Conservation (phyloP, 805 yeast species). For the Starmera quercuum region DNA sequence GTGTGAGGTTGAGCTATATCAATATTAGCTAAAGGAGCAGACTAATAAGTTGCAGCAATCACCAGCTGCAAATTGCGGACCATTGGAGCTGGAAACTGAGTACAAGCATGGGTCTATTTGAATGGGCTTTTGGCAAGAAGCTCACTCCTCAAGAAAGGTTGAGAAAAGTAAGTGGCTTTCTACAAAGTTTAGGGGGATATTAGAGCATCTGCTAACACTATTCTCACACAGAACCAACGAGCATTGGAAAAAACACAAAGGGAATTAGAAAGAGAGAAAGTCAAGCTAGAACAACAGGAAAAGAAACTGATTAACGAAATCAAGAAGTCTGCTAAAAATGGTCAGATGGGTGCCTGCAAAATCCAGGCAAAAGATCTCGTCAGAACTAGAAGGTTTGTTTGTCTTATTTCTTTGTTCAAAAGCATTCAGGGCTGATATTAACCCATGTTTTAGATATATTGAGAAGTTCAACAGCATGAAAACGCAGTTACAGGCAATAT, state of each 20-base stretch:
- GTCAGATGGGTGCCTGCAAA: constrained; percentile 83
- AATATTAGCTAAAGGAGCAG: too few species aligned
- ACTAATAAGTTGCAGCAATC: too few species aligned
- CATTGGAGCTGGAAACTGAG: too few species aligned
- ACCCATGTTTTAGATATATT: constrained; percentile 33
- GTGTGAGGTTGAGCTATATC: too few species aligned
- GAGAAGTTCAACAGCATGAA: constrained; percentile 90
- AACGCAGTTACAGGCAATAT: constrained; percentile 92
- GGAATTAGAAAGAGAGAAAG: constrained; percentile 82
- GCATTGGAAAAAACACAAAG: constrained; percentile 92
- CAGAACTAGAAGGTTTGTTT: constrained; percentile 51
- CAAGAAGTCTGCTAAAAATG: constrained; percentile 84
- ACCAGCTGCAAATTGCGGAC: too few species aligned
- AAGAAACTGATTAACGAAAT: constrained; percentile 80
- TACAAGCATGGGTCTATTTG: constrained; percentile 56
- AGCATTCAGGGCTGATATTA: not conserved
- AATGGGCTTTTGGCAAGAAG: constrained; percentile 94
- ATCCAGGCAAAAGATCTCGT: constrained; percentile 94
- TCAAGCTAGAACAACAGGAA: constrained; percentile 85
- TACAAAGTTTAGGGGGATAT: too few species aligned
- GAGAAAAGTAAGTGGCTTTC: constrained; percentile 44
- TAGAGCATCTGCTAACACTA: not conserved
- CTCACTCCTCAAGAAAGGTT: constrained; percentile 92
- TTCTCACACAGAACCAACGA: constrained; percentile 61
- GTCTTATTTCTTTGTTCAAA: constrained; percentile 17